Evolutionary conservation across 441 rosid species (phyloP).

Genomic region (Croton laevigatus): DNA sequence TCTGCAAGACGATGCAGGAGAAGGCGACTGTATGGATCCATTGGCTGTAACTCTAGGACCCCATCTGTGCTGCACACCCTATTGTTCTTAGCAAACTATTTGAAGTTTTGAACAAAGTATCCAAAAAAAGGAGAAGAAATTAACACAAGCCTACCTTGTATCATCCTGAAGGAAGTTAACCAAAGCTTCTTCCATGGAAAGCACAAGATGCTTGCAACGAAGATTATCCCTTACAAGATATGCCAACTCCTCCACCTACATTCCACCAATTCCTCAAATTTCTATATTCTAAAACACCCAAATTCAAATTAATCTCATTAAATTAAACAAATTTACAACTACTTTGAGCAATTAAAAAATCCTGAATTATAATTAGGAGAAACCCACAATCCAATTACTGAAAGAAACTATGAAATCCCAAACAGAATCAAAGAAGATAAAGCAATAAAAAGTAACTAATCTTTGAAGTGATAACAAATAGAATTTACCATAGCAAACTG

Average conservation of each 20-base stretch:
- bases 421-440: background rate
- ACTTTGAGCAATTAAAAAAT: background rate
- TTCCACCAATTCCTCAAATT: background rate
- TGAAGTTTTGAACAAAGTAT: background rate
- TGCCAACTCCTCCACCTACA: constrained; percentile 71
- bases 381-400: background rate
- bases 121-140: background rate
- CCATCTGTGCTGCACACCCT: constrained; percentile 47
- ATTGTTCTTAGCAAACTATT: constrained; percentile 4
- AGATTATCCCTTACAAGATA: constrained; percentile 61
- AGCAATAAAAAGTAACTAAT: background rate
- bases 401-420: background rate
- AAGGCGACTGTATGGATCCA: constrained; percentile 66
- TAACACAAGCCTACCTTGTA: constrained; percentile 2
- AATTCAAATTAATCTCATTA: background rate
- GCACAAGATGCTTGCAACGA: constrained; percentile 57
- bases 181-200: constrained; percentile 62
- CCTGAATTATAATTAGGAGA: background rate
- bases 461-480: too few species aligned
- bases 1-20: constrained; percentile 72
- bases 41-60: constrained; percentile 61
- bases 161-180: constrained; percentile 48
- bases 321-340: background rate
- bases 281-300: background rate
- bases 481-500: constrained; percentile 33